Conservation (phyloP, 306 rosid species). For the Ormosia semicastrata region DNA sequence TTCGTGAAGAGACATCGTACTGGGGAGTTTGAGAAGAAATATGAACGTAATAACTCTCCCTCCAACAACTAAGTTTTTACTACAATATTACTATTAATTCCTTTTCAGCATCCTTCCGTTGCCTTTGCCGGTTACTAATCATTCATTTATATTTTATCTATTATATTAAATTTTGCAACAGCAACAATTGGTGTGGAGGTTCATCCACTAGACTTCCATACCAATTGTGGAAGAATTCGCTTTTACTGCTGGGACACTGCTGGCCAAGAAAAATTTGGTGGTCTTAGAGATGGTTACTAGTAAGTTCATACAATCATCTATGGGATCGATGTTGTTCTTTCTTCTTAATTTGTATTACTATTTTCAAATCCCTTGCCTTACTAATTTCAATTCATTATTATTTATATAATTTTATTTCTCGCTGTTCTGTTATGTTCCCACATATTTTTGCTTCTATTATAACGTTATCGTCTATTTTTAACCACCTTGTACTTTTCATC, state of each 20-base stretch:
- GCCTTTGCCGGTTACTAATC: background rate
- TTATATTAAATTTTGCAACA: slow-evolving; percentile 22
- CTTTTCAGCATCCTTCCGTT: background rate
- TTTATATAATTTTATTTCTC: background rate
- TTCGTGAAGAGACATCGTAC: slow-evolving; percentile 78
- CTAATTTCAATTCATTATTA: too few relatives aligned
- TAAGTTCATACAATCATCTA: slow-evolving; percentile 28
- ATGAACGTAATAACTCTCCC: slow-evolving; percentile 50
- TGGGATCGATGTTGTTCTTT: background rate
- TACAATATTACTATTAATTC: too few relatives aligned
- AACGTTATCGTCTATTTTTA: background rate
- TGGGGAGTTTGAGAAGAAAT: slow-evolving; percentile 84
- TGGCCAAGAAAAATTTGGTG: slow-evolving; percentile 82
- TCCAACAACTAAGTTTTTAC: background rate
- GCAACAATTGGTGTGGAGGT: slow-evolving; percentile 88
- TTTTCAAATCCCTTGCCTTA: too few relatives aligned
- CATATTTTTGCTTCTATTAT: background rate
- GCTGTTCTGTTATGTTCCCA: background rate
- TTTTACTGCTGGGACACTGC: slow-evolving; percentile 90
- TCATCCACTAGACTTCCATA: slow-evolving; percentile 74
- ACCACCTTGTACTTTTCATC: background rate
- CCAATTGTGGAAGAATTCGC: slow-evolving; percentile 66
- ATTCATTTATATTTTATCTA: background rate
- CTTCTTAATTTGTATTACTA: background rate
- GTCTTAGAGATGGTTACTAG: slow-evolving; percentile 86